Evolutionary conservation across 78 protist species (phyloP), one percentile per base, ranked within the genome.

Genomic region (Speleostelium caveatum): DNA sequence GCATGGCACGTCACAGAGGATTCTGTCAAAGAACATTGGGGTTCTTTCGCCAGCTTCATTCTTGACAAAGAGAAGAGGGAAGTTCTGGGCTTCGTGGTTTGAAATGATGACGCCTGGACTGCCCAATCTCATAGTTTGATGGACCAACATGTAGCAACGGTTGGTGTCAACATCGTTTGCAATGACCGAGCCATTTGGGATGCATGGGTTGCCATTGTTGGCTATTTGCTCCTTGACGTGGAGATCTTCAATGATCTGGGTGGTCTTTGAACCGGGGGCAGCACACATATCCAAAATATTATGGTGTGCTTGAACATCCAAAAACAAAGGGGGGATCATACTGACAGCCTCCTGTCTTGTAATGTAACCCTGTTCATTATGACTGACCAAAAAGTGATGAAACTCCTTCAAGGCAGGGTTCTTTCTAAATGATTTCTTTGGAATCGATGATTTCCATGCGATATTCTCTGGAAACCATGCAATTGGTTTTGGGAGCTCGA

Each of bases 261-360:
- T 92, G 21, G 99, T 98, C 95, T 99, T 99, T 55, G 97, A 93
- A 16, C 99, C 99, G 5, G 99, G 99, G 0, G 99, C 99, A 41
- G 99, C 99, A 79, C 99, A 98, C 98, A 98, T 94, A 95, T 99
- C 99, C 4, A 98, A 77, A 16, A 98, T 96, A 3, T 26, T 39
- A 36, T 93, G 93, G 8, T 74, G 72, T 28, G 86, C 41, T 45
- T 77, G 45, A 22, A 93, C 96, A 12, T 75, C 83, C 56, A 93
- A 32, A 30, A 86, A 69, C 33, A 93, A 42, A 17, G 96, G 96
- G 63, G 96, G 96, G 24, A 93, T 74, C 96, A 93, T 93, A 3
- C 77, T 58, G n/a, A 93, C 96, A 1, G 96, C 89, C 35, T 93
- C 96, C 60, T 93, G 96, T 41, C 96, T 69, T 14, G 92, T 72